Conservation (phyloP, 2,329 filamentous ascomycete genomes). For the Cercospora citrullina region DNA sequence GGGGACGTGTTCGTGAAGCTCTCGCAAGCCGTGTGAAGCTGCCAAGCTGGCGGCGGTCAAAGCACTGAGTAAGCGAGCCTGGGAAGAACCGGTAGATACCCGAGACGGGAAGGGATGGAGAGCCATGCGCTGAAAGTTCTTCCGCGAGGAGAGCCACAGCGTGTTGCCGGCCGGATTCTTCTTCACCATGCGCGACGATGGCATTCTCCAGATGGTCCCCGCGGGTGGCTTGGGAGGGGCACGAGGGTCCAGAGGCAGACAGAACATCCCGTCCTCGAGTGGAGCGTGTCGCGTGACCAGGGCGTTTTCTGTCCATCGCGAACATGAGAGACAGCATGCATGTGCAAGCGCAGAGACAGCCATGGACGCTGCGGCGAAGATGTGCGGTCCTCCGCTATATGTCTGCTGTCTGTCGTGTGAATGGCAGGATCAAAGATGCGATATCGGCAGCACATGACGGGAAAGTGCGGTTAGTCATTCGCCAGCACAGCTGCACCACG, state of each 20-base stretch:
- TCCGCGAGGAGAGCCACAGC: not conserved
- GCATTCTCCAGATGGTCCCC: not conserved
- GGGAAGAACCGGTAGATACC: not conserved
- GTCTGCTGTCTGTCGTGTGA: not conserved
- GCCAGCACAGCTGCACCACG: slow-evolving; percentile 5
- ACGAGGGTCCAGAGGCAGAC: not conserved
- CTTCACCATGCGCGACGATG: not conserved
- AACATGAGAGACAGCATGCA: not conserved
- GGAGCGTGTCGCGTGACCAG: not conserved
- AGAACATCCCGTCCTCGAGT: not conserved
- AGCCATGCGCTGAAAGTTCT: not conserved
- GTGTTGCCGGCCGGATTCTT: not conserved
- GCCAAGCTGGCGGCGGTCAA: not conserved
- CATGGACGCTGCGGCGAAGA: not conserved
- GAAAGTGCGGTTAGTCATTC: slow-evolving; percentile 3
- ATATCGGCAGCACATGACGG: slow-evolving; percentile 10
- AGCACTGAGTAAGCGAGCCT: not conserved
- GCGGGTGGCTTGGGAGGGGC: not conserved
- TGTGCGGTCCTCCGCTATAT: slow-evolving; percentile 1
- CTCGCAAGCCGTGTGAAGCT: not conserved
- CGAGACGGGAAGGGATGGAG: not conserved
- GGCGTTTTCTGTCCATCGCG: not conserved
- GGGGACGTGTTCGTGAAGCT: not conserved
- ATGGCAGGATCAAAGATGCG: not conserved
- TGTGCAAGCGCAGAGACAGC: not conserved